A percentile compares a stretch with the other conserved stretches of the same genome.
Evolutionary conservation across 2,329 filamentous ascomycete species (phyloP).

Genomic region (Arthrinium phaeospermum): DNA sequence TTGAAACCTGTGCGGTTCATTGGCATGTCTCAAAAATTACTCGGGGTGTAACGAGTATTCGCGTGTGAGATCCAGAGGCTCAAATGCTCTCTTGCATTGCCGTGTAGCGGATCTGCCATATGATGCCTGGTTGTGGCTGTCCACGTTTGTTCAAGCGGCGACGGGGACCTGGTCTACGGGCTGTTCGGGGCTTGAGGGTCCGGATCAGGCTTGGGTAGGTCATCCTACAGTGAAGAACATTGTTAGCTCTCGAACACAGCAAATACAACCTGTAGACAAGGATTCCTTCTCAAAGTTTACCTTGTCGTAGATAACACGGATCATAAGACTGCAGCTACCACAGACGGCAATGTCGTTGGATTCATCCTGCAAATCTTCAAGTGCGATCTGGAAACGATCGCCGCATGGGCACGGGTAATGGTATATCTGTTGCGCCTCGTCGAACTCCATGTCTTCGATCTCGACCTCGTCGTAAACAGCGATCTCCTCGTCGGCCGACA

Average conservation of each 20-base stretch:
- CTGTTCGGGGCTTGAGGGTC: slow-evolving; percentile 33
- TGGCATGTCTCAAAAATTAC: slow-evolving; percentile 3
- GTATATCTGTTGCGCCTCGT: slow-evolving; percentile 82
- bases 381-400: slow-evolving; percentile 90
- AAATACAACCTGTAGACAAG: background rate
- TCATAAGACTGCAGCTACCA: slow-evolving; percentile 96
- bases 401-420: slow-evolving; percentile 97
- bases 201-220: slow-evolving; percentile 38
- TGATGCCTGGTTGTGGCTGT: background rate
- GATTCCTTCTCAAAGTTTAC: slow-evolving; percentile 55
- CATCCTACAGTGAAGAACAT: slow-evolving; percentile 29
- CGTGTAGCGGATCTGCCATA: background rate
- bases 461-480: slow-evolving; percentile 97
- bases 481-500: slow-evolving; percentile 66
- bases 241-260: background rate
- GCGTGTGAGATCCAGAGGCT: background rate
- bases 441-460: slow-evolving; percentile 97
- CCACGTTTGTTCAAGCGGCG: slow-evolving; percentile 27
- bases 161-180: slow-evolving; percentile 35
- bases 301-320: slow-evolving; percentile 88
- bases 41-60: background rate
- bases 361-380: slow-evolving; percentile 84
- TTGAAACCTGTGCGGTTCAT: slow-evolving; percentile 8
- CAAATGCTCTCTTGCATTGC: background rate
- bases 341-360: slow-evolving; percentile 92